phyloP scores from a whole-genome alignment of 164 flowering plant genomes.

The Sextonia rubra region DNA sequence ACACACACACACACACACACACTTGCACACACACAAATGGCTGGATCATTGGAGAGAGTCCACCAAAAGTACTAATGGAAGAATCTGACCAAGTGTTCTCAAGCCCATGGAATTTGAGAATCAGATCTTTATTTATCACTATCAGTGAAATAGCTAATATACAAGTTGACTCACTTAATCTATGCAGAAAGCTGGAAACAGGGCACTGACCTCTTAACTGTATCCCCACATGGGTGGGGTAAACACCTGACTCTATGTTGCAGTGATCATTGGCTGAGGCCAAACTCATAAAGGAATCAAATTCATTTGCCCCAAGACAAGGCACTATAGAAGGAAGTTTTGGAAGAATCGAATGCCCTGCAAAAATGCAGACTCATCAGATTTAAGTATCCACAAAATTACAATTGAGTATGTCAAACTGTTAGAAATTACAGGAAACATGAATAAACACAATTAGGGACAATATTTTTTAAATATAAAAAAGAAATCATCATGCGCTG shows the following conservation, averaged over 20 bases:
- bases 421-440: neutral
- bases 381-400: neutral
- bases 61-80: neutral
- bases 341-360: conserved; percentile 86
- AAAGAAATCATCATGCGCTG: neutral
- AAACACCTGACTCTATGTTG: neutral
- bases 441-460: neutral
- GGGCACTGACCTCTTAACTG: conserved; percentile 4
- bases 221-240: neutral
- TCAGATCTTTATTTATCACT: neutral
- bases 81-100: neutral
- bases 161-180: neutral
- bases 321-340: conserved; percentile 54
- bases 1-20: no score
- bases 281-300: neutral
- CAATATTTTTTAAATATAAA: neutral
- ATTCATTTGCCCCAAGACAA: neutral
- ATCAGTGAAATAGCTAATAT: neutral
- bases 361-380: neutral
- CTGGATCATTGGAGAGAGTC: neutral
- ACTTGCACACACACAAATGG: neutral
- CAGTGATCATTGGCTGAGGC: neutral
- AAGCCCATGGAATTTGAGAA: neutral
- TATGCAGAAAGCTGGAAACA: neutral
- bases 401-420: conserved; percentile 5